Base-by-base conservation (phyloP, 78 protist genomes). In the Creolimax fragrantissima region DNA sequence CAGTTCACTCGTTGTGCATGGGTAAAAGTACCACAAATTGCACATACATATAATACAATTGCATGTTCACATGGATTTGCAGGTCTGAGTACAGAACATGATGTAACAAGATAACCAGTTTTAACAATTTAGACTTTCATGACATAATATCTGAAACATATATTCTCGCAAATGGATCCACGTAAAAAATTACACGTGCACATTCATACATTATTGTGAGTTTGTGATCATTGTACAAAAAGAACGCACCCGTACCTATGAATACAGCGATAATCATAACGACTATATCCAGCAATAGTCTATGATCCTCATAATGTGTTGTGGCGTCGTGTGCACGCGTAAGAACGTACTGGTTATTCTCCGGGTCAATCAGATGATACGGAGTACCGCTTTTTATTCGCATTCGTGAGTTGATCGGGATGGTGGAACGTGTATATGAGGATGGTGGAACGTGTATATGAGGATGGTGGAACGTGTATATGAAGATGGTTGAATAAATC, bases 291-390 rank as follows among this genome's bases (percentile, higher is more conserved):
- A 7, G 3, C 35, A 92, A 84, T 41, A 92, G 93, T 4, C 11
- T 4, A 17, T 84, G 42, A 36, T 92, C 93, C n/a, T 92, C 89
- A 35, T 86, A 81, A 39, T 84, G 93, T n/a, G 36, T 45, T 4
- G 93, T 74, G 6, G 89, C 41, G 43, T 92, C 93, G 74, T 84
- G 81, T 5, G 90, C 37, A 42, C 7, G 3, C 47, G 90, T 5
- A 32, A 92, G 42, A 6, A 92, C 90, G 93, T 92, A 92, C n/a
- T 17, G 81, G 84, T 92, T 92, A 58, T 92, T 84, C 39, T 92
- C 83, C 3, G 39, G 47, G 88, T 92, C 93, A 5, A 92, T 36
- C 42, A 92, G 45, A 39, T 83, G 86, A 41, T 83, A 24, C 44
- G 86, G 86, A 39, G 7, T 83, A 24, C 86, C 35, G 5, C 86